Base-by-base conservation (phyloP, 352 stramenopile species). In the Phytophthora sp. region DNA sequence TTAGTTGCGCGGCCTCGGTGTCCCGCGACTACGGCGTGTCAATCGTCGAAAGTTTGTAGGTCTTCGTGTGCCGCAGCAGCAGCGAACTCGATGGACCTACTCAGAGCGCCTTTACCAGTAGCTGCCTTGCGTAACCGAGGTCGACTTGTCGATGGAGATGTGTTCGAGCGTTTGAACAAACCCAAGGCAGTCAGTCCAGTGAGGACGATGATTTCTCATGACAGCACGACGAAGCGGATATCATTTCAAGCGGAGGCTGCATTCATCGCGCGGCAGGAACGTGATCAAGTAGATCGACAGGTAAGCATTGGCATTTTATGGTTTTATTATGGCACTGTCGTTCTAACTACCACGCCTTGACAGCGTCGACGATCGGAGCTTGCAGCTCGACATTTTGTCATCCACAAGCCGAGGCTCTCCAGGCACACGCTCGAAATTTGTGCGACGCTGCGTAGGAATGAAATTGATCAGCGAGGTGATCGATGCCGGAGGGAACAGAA, bases 241-340 rank as follows among this genome's bases (percentile, higher is more conserved):
- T 57, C 33, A 2, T 18, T 45, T 15, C 57, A 57, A 27, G 30
- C 16, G 12, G 61, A 76, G 29, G 45, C 66, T 26, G 50, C 24
- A 31, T 79, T 81, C 38, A 52, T 81, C 30, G 50, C 41, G 4
- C 73, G 70, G 4, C 71, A 76, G 16, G 69, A 76, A 45, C 42
- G 16, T 39, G 46, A 76, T 35, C 57, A 56, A 26, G 26, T 46
- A 11, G 26, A 42, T 45, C 46, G 46, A 18, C 64, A 66, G 63
- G 56, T 71, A 52, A 35, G 36, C 23, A 33, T 66, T 42, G 7
- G 26, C 38, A 13, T 33, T 16, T 13, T 42, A 26, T 33, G 1
- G 35, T 21, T 2, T 11, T 21, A 30, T 7, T 41, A 27, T 26
- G 42, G 30, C 9, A 3, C 38, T 51, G 18, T 12, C 49, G 41